Percentiles rank a stretch among this genome's conserved stretches.
These are phyloP conservation scores for Microsporum canis DNA, from an alignment of 2,329 filamentous ascomycete genomes.

Conservation along the genomic window DNA sequence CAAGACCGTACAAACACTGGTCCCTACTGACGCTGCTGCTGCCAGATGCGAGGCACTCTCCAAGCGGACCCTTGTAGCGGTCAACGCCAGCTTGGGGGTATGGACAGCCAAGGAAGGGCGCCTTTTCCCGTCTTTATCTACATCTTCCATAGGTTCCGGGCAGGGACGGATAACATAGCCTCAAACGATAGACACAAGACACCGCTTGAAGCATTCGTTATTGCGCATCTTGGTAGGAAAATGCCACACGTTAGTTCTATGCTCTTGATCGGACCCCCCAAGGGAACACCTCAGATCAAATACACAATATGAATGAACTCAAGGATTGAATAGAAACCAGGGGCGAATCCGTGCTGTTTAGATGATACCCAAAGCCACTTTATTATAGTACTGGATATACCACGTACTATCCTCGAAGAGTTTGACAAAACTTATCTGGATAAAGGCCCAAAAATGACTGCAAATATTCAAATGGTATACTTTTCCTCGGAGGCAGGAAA, in stretches of 20 bases:
- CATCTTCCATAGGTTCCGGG: too few relatives aligned
- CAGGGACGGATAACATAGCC: too few relatives aligned
- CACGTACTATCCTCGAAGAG: background rate
- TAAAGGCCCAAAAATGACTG: background rate
- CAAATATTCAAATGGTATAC: background rate
- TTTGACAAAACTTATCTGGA: background rate
- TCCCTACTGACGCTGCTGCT: too few relatives aligned
- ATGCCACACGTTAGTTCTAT: background rate
- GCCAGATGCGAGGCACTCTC: too few relatives aligned
- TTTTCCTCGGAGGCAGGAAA: background rate
- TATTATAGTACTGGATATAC: background rate
- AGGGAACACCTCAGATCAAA: background rate
- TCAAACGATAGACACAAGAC: too few relatives aligned
- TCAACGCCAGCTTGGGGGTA: too few relatives aligned
- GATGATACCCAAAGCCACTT: background rate
- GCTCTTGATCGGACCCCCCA: background rate
- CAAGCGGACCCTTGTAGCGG: too few relatives aligned
- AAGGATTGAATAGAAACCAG: background rate
- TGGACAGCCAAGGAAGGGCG: too few relatives aligned
- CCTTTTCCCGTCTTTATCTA: too few relatives aligned
- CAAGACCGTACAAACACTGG: too few relatives aligned
- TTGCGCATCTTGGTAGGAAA: background rate
- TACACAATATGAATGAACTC: background rate
- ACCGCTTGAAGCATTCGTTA: too few relatives aligned
- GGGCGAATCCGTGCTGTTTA: background rate